Evolutionary conservation across 2,329 filamentous ascomycete genomes (phyloP).

Genomic region (Trichoderma asperellum): DNA sequence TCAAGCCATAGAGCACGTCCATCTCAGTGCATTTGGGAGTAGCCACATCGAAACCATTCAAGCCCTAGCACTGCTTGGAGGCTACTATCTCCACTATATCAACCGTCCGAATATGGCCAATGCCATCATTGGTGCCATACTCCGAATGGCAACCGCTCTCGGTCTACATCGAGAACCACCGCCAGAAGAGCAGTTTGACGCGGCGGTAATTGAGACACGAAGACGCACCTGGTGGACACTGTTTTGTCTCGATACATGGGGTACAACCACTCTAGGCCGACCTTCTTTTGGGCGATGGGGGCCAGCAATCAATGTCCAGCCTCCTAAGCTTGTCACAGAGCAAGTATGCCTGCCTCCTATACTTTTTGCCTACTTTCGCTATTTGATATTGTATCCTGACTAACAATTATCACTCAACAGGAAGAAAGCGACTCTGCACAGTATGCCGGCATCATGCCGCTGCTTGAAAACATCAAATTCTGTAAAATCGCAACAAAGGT

Average conservation of each 20-base stretch:
- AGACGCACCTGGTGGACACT: slow-evolving; percentile 72
- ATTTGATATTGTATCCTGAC: neutral
- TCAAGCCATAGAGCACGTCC: slow-evolving; percentile 57
- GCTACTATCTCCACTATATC: slow-evolving; percentile 78
- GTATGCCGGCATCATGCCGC: slow-evolving; percentile 67
- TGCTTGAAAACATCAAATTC: slow-evolving; percentile 78
- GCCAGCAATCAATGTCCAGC: slow-evolving; percentile 67
- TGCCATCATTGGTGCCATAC: slow-evolving; percentile 69
- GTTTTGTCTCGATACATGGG: slow-evolving; percentile 76
- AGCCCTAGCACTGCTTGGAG: slow-evolving; percentile 70
- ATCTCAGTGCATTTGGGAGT: slow-evolving; percentile 58
- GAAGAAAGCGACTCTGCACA: slow-evolving; percentile 55
- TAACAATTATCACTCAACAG: neutral
- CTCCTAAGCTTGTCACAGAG: slow-evolving; percentile 56
- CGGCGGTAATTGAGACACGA: slow-evolving; percentile 17
- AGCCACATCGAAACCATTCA: slow-evolving; percentile 76
- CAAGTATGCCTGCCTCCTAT: slow-evolving; percentile 40
- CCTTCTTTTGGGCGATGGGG: slow-evolving; percentile 71
- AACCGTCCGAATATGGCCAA: slow-evolving; percentile 79
- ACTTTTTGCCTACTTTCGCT: neutral
- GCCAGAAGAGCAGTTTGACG: neutral
- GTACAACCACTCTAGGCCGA: slow-evolving; percentile 69
- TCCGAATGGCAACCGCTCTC: slow-evolving; percentile 74
- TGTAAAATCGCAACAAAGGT: slow-evolving; percentile 78
- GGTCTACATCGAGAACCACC: slow-evolving; percentile 68